Percentiles rank a stretch among this genome's conserved stretches.
Evolutionary conservation across 1,284 basidiomycete species (phyloP).

Genomic region (Athelia sp.): DNA sequence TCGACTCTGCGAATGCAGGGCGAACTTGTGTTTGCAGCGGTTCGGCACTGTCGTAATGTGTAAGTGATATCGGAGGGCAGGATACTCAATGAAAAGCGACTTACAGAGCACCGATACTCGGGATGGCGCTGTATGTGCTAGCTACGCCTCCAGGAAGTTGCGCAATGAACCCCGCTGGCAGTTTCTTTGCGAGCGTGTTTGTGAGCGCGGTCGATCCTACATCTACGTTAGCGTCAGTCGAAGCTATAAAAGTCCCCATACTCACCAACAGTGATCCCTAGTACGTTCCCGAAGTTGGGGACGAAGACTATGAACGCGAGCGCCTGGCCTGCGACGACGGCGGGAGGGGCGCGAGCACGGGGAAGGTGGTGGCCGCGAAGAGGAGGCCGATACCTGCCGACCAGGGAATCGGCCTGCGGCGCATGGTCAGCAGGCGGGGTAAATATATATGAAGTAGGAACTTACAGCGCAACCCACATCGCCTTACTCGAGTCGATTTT

Average conservation of each 20-base stretch:
- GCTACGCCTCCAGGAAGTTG: not conserved
- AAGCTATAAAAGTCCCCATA: not conserved
- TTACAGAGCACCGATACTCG: not conserved
- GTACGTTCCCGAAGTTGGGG: not conserved
- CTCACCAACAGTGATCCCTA: not conserved
- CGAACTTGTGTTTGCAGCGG: not conserved
- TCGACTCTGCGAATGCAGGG: not conserved
- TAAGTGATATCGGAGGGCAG: too few relatives aligned
- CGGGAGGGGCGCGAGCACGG: not conserved
- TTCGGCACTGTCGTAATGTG: not conserved
- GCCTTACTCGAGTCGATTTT: not conserved
- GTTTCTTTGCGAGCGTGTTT: not conserved
- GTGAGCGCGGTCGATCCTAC: not conserved
- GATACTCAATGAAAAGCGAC: too few relatives aligned
- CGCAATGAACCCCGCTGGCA: not conserved
- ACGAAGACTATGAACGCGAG: not conserved
- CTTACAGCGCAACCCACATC: not conserved
- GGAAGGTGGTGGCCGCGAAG: not conserved
- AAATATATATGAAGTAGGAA: not conserved
- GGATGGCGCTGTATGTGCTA: not conserved
- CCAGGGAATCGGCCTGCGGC: not conserved
- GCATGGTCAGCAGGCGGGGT: too few relatives aligned
- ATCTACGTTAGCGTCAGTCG: too few relatives aligned
- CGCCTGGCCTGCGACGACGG: not conserved
- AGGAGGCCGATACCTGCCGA: not conserved